Evolutionary conservation across 83 land plant species (phyloP).

Genomic region (Diphasiastrum complanatum): DNA sequence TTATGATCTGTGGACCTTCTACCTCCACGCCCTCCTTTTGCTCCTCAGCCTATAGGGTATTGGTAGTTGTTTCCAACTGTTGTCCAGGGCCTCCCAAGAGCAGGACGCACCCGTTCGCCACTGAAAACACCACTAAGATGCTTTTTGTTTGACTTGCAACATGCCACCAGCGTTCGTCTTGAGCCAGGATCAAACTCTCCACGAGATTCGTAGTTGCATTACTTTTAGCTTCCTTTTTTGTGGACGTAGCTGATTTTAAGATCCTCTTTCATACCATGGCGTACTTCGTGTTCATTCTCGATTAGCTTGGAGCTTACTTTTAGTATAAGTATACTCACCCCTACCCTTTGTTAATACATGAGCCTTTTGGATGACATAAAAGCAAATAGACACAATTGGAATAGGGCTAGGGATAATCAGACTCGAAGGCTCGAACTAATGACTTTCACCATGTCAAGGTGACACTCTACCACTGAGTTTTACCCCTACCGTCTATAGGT

Average conservation of each 20-base stretch:
- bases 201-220: conserved; percentile 9
- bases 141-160: conserved; percentile 8
- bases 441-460: too few relatives aligned
- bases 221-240: conserved; percentile 11
- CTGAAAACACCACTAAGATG: conserved; percentile 10
- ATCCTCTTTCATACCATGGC: too few relatives aligned
- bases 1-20: conserved; percentile 5
- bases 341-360: too few relatives aligned
- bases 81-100: conserved; percentile 20
- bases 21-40: conserved; percentile 11
- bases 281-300: too few relatives aligned
- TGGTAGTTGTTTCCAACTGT: conserved; percentile 13
- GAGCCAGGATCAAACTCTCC: conserved; percentile 19
- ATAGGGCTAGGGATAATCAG: too few relatives aligned
- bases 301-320: too few relatives aligned
- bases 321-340: too few relatives aligned
- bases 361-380: too few relatives aligned
- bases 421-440: too few relatives aligned
- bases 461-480: too few relatives aligned
- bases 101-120: conserved; percentile 20
- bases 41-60: conserved; percentile 18
- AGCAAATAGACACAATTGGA: too few relatives aligned
- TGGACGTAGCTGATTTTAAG: not conserved
- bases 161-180: conserved; percentile 10
- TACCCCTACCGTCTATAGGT: too few relatives aligned